Evolutionary conservation across 1,139 yeast species (phyloP).

Genomic region (Geotrichum citri-aurantii): DNA sequence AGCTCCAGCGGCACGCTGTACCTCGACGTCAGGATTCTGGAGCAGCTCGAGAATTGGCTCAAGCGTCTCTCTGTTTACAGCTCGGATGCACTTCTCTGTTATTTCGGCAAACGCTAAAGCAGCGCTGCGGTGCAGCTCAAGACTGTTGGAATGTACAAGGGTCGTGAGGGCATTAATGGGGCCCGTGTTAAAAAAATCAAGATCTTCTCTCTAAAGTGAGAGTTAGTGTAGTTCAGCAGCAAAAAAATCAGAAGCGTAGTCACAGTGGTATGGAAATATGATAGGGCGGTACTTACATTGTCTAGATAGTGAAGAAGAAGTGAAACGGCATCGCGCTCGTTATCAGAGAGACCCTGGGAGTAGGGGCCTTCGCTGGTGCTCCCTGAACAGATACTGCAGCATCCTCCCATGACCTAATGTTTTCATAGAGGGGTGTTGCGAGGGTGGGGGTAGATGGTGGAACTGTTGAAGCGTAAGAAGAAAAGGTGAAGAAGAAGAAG

Average conservation of each 20-base stretch:
- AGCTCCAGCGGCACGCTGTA: constrained; percentile 98
- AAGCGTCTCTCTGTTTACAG: constrained; percentile 83
- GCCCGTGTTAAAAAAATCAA: constrained; percentile 72
- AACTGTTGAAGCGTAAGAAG: neutral
- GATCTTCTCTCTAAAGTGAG: constrained; percentile 48
- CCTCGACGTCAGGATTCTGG: constrained; percentile 86
- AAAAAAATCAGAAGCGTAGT: neutral
- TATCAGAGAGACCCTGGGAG: constrained; percentile 43
- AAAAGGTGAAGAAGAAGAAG: neutral
- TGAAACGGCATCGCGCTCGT: constrained; percentile 93
- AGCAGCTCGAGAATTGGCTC: constrained; percentile 87
- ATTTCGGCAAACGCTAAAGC: constrained; percentile 98
- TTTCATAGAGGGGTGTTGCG: neutral
- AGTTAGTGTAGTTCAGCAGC: neutral
- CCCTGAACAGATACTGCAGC: constrained; percentile 14
- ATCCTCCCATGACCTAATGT: constrained; percentile 12
- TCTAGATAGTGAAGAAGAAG: constrained; percentile 84
- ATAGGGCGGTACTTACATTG: constrained; percentile 43
- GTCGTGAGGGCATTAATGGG: constrained; percentile 87
- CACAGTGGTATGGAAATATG: too few species aligned
- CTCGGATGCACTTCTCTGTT: constrained; percentile 78
- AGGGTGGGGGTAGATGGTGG: neutral
- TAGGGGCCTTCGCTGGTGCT: constrained; percentile 6
- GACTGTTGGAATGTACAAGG: constrained; percentile 87
- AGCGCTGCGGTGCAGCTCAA: constrained; percentile 93